Conservation (phyloP, 441 rosid genomes). For the Omphalea diandra region DNA sequence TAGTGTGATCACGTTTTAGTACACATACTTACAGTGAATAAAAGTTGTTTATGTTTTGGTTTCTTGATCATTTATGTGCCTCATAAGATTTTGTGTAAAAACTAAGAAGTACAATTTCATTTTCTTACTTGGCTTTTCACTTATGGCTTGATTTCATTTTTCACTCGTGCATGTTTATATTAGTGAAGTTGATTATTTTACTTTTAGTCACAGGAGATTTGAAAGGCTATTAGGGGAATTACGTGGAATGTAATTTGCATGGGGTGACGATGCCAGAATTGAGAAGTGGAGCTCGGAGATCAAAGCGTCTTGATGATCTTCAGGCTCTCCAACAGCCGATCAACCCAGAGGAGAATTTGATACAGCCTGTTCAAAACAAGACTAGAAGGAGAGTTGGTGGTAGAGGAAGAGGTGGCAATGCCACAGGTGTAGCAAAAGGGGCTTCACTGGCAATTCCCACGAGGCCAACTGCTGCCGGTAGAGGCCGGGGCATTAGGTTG, state of each 20-base stretch:
- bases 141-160: conserved; percentile 11
- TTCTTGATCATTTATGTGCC: not conserved
- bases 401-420: conserved; percentile 93
- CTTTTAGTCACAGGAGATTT: conserved; percentile 38
- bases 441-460: conserved; percentile 50
- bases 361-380: conserved; percentile 63
- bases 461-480: conserved; percentile 77
- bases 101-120: not conserved
- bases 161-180: not conserved
- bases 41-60: not conserved
- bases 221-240: conserved; percentile 29
- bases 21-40: not conserved
- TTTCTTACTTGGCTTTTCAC: conserved; percentile 14
- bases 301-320: conserved; percentile 78
- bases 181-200: conserved; percentile 5
- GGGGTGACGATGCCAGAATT: conserved; percentile 97
- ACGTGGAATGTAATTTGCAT: conserved; percentile 65
- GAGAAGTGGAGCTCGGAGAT: conserved; percentile 98
- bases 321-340: conserved; percentile 69
- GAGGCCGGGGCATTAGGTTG: conserved; percentile 87
- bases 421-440: conserved; percentile 75
- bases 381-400: conserved; percentile 92
- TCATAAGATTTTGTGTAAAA: not conserved
- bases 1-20: not conserved
- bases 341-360: conserved; percentile 63